Conservation (phyloP, 2,329 filamentous ascomycete genomes). For the Aspergillus spinulosporus region DNA sequence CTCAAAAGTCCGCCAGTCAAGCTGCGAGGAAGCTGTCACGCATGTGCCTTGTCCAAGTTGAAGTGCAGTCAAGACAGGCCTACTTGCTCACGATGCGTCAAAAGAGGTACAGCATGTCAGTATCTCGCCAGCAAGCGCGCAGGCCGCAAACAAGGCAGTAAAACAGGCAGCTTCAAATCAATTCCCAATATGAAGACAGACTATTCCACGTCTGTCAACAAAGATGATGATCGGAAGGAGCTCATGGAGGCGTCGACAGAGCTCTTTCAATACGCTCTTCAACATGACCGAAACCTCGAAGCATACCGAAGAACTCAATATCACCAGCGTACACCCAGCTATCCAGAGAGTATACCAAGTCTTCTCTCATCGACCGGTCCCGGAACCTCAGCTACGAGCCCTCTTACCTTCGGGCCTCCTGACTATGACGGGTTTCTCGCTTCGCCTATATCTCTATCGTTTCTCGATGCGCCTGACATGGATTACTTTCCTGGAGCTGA, state of each 20-base stretch:
- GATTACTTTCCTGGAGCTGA: too few species aligned
- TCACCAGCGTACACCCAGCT: constrained; percentile 5
- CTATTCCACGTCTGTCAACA: not conserved
- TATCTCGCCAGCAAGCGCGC: constrained; percentile 11
- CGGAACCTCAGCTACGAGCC: too few species aligned
- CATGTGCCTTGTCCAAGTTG: constrained; percentile 11
- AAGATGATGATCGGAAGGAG: not conserved
- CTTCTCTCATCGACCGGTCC: constrained; percentile 2
- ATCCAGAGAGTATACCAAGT: constrained; percentile 5
- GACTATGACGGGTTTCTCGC: too few species aligned
- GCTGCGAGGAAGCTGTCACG: constrained; percentile 10
- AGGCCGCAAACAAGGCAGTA: constrained; percentile 10
- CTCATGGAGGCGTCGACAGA: constrained; percentile 1
- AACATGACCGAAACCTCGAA: constrained; percentile 10
- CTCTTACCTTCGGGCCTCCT: too few species aligned
- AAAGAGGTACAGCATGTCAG: constrained; percentile 8
- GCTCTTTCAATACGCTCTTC: constrained; percentile 7
- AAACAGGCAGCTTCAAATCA: not conserved
- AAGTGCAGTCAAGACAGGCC: constrained; percentile 15
- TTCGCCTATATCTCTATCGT: too few species aligned
- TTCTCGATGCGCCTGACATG: too few species aligned
- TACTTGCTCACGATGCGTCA: constrained; percentile 7
- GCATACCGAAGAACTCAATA: not conserved
- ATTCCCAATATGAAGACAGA: not conserved
- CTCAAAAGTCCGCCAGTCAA: constrained; percentile 4